Conservation (phyloP, 495 filamentous ascomycete genomes). For the Aspergillus homomorphus region DNA sequence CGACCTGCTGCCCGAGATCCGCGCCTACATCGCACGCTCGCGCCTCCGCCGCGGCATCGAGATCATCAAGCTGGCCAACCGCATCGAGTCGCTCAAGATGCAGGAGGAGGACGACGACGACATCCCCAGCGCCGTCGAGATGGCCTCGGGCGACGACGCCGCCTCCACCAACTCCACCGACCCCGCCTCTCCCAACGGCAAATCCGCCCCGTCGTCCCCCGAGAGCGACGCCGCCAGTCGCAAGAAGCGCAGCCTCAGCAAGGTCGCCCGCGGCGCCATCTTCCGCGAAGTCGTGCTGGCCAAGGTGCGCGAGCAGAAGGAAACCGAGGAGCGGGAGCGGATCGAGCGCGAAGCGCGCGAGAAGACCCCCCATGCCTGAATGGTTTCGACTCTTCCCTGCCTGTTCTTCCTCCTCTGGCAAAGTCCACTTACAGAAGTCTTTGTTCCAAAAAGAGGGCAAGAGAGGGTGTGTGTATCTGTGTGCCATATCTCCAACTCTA, state of each 20-base stretch:
- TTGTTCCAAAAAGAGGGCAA: neutral
- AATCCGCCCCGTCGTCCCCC: conserved; percentile 17
- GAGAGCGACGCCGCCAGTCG: conserved; percentile 23
- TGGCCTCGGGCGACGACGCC: conserved; percentile 23
- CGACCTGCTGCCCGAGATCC: conserved; percentile 96
- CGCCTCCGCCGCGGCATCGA: conserved; percentile 93
- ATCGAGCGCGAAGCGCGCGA: conserved; percentile 54
- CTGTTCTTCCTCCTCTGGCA: too few species aligned
- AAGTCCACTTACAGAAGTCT: too few species aligned
- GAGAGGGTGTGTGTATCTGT: neutral
- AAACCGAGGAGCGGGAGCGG: conserved; percentile 70
- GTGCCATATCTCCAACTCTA: neutral
- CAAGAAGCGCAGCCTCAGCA: conserved; percentile 69
- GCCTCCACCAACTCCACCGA: conserved; percentile 15
- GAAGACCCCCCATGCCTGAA: conserved; percentile 31
- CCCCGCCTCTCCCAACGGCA: conserved; percentile 18
- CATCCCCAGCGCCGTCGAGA: conserved; percentile 56
- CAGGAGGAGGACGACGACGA: conserved; percentile 87
- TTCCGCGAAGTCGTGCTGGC: conserved; percentile 97
- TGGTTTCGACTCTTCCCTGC: too few species aligned
- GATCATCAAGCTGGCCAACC: conserved; percentile 93
- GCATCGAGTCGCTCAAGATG: conserved; percentile 95
- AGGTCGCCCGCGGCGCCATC: conserved; percentile 81
- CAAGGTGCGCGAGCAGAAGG: conserved; percentile 92
- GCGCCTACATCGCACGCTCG: conserved; percentile 86